A percentile compares a stretch with the other conserved stretches of the same genome.
Conservation (phyloP, 148 eudicot species). For the Vaccinium myrtillus region DNA sequence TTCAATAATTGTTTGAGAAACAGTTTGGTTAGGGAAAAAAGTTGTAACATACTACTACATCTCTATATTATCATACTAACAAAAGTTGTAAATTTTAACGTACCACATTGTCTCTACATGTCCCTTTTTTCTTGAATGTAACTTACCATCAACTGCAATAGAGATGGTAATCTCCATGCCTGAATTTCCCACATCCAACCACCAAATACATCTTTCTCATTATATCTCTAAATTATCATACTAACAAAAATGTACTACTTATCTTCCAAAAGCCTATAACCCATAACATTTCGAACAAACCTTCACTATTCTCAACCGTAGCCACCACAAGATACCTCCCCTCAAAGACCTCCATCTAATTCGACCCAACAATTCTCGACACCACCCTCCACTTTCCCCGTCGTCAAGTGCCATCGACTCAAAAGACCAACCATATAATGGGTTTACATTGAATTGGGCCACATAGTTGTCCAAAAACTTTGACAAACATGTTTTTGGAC, state of each 20-base stretch:
- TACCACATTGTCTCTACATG: no score
- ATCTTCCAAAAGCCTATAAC: slow-evolving; percentile 15
- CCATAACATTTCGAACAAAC: slow-evolving; percentile 12
- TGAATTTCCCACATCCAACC: slow-evolving; percentile 22
- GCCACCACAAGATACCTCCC: slow-evolving; percentile 28
- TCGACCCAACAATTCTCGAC: neutral
- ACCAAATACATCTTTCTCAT: slow-evolving; percentile 18
- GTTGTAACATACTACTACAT: no score
- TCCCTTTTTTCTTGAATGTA: no score
- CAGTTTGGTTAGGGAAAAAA: no score
- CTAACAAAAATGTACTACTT: slow-evolving; percentile 17
- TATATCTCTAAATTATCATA: slow-evolving; percentile 18
- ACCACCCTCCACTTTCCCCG: slow-evolving; percentile 13
- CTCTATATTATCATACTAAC: no score
- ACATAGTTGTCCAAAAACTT: slow-evolving; percentile 22
- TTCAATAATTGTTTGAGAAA: no score
- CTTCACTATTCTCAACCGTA: slow-evolving; percentile 27
- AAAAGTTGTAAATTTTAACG: no score
- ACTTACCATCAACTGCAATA: no score
- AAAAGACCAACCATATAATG: neutral
- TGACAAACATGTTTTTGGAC: slow-evolving; percentile 1
- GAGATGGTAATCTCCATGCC: slow-evolving; percentile 23
- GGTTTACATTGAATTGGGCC: slow-evolving; percentile 14
- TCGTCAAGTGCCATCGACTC: slow-evolving; percentile 10
- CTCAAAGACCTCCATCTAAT: neutral